phyloP scores from a whole-genome alignment of 371 early-diverging fungal species.

The Lichtheimia corymbifera region DNA sequence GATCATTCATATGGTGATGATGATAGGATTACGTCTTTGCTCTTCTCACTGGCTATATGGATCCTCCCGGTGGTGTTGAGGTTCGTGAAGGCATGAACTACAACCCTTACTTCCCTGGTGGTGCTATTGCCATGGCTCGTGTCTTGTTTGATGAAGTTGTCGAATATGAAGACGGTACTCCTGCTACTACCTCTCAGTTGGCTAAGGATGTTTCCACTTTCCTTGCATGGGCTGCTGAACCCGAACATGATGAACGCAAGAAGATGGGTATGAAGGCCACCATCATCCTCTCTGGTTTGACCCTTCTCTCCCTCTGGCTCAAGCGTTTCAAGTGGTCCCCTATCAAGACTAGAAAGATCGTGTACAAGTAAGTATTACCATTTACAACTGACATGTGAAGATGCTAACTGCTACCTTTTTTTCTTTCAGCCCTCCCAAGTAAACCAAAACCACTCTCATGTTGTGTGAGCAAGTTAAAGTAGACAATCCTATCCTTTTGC shows the following conservation, averaged over 20 bases:
- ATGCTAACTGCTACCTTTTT: no score
- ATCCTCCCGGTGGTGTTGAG: conserved; percentile 95
- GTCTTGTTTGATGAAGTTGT: conserved; percentile 92
- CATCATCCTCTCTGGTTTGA: conserved; percentile 59
- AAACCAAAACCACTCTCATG: no score
- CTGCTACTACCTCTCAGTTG: conserved; percentile 95
- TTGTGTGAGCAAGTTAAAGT: no score
- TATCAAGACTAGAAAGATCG: conserved; percentile 82
- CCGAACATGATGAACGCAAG: conserved; percentile 97
- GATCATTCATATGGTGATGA: background rate
- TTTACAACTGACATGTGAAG: no score
- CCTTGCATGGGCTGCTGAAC: conserved; percentile 94
- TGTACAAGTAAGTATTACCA: conserved; percentile 59
- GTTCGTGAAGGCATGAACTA: conserved; percentile 96
- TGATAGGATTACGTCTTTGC: conserved; percentile 93
- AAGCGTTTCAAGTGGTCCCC: conserved; percentile 82
- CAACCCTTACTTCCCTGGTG: conserved; percentile 99
- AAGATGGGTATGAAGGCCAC: conserved; percentile 94
- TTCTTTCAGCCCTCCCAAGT: no score
- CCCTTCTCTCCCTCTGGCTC: conserved; percentile 67
- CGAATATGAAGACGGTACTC: conserved; percentile 97
- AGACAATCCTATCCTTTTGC: no score
- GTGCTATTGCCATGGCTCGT: conserved; percentile 97
- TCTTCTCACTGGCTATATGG: conserved; percentile 93
- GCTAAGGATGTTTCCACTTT: conserved; percentile 96